phyloP scores from a whole-genome alignment of 2,329 filamentous ascomycete genomes.

The Pyricularia grisea region DNA sequence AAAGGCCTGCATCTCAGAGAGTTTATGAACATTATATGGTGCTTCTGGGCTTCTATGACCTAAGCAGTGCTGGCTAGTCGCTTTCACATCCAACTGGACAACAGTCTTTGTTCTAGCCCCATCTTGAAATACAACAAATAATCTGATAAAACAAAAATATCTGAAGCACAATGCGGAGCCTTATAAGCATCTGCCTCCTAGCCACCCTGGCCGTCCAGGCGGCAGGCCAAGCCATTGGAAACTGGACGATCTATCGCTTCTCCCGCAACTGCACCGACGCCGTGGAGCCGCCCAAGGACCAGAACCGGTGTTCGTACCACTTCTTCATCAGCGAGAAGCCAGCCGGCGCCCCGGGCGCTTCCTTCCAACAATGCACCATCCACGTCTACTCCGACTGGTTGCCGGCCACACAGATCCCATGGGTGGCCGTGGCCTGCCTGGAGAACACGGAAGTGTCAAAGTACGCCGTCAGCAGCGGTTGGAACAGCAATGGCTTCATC shows the following conservation, averaged over 20 bases:
- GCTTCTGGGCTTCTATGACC: neutral
- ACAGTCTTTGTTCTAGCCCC: neutral
- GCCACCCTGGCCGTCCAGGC: neutral
- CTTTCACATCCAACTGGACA: neutral
- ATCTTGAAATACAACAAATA: neutral
- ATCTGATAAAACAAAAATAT: neutral
- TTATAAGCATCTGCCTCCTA: neutral
- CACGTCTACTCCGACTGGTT: neutral
- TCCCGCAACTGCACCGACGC: neutral
- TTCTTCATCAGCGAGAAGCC: slow-evolving; percentile 1
- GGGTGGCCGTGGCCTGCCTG: neutral
- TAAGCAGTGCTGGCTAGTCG: neutral
- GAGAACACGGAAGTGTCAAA: neutral
- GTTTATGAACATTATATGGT: neutral
- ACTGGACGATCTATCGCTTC: neutral
- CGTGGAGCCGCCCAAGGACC: neutral
- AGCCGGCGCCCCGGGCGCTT: neutral
- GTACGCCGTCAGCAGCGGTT: neutral
- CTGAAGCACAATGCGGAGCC: neutral
- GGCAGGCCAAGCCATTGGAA: neutral
- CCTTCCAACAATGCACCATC: neutral
- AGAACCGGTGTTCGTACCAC: neutral
- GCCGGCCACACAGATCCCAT: neutral
- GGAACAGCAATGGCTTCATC: neutral
- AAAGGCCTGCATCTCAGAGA: neutral